Conservation (phyloP, 169 alveolate genomes). For the Plasmodium yoelii region DNA sequence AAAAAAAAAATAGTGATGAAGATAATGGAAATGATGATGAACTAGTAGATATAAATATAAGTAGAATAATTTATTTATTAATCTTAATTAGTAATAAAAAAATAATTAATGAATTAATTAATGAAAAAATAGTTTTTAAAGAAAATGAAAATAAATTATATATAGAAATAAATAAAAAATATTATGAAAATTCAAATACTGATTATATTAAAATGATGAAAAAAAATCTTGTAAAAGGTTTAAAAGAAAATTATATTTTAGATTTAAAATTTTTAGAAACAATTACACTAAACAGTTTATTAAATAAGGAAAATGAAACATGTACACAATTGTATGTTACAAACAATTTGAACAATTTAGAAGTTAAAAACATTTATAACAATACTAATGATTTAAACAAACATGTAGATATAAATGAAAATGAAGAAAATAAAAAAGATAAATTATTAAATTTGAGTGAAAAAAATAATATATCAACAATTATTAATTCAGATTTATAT, state of each 20-base stretch:
- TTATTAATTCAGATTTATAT: slow-evolving; percentile 26
- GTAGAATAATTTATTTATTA: slow-evolving; percentile 44
- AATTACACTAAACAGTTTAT: slow-evolving; percentile 6
- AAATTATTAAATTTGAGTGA: not conserved
- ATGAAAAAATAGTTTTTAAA: not conserved
- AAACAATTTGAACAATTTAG: not conserved
- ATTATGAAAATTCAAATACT: slow-evolving; percentile 29
- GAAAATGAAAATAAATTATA: slow-evolving; percentile 19
- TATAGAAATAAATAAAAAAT: slow-evolving; percentile 40
- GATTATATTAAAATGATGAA: slow-evolving; percentile 33
- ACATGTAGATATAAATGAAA: not conserved
- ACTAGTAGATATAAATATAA: slow-evolving; percentile 28
- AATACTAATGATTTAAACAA: not conserved
- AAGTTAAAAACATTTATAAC: too few relatives aligned
- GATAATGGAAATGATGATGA: slow-evolving; percentile 30
- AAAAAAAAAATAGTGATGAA: slow-evolving; percentile 12
- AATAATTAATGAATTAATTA: slow-evolving; percentile 21
- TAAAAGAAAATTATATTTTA: slow-evolving; percentile 21
- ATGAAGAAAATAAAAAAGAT: slow-evolving; percentile 14
- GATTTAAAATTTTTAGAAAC: slow-evolving; percentile 37
- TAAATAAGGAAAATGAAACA: slow-evolving; percentile 3
- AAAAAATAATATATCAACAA: slow-evolving; percentile 11
- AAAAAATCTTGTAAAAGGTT: slow-evolving; percentile 17
- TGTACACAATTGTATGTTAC: not conserved
- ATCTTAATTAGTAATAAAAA: slow-evolving; percentile 43